A percentile compares a stretch with the other conserved stretches of the same genome.
phyloP scores from a whole-genome alignment of 495 filamentous ascomycete genomes.

The Penicillium taxi region DNA sequence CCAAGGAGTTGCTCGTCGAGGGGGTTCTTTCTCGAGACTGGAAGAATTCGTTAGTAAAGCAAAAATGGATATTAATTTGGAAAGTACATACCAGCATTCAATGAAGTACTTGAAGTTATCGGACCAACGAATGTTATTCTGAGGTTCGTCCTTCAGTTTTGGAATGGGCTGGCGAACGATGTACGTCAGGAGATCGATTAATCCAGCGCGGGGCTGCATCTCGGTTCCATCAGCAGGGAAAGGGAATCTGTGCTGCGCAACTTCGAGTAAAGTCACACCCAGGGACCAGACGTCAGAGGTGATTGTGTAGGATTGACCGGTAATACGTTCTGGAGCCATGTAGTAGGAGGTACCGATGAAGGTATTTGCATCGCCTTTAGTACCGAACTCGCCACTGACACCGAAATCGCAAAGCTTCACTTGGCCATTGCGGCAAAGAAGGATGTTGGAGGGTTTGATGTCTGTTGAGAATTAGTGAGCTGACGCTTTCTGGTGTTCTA shows the following conservation, averaged over 20 bases:
- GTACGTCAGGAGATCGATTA: conserved; percentile 93
- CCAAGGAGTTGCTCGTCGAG: conserved; percentile 85
- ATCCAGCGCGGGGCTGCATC: conserved; percentile 73
- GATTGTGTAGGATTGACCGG: conserved; percentile 94
- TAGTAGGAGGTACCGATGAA: conserved; percentile 99
- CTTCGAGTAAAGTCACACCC: conserved; percentile 91
- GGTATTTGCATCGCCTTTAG: conserved; percentile 96
- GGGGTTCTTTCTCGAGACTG: conserved; percentile 89
- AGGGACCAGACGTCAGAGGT: conserved; percentile 97
- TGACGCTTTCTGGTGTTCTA: background rate
- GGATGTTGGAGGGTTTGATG: conserved; percentile 97
- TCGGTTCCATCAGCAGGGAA: conserved; percentile 96
- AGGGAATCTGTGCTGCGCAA: conserved; percentile 94
- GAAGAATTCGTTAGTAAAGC: conserved; percentile 3
- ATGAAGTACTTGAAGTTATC: conserved; percentile 98
- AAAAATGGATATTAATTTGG: background rate
- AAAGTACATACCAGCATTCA: conserved; percentile 83
- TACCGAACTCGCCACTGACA: conserved; percentile 94
- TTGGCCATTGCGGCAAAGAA: conserved; percentile 83
- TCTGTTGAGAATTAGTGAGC: conserved; percentile 38
- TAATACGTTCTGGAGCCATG: conserved; percentile 98
- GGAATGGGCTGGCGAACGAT: conserved; percentile 95
- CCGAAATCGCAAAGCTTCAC: conserved; percentile 98
- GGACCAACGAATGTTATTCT: conserved; percentile 76
- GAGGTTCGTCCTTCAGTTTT: conserved; percentile 88